Percentiles rank a stretch among this genome's conserved stretches.
Evolutionary conservation across 805 yeast genomes (phyloP).

Genomic region (Komagataella mondaviorum): DNA sequence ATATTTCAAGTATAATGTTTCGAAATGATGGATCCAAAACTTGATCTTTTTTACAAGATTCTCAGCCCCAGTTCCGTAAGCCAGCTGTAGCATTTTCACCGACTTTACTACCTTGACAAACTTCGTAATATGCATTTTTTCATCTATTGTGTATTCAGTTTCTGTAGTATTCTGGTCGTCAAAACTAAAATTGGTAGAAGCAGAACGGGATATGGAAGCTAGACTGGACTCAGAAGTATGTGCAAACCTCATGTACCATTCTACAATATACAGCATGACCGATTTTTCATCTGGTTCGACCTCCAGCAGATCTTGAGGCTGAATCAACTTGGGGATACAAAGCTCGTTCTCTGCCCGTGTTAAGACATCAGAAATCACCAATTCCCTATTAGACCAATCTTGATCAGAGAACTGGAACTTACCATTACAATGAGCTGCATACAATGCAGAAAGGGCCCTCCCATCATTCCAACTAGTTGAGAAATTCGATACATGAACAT

Average conservation of each 20-base stretch:
- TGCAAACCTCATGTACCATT: conserved; percentile 37
- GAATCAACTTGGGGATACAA: conserved; percentile 38
- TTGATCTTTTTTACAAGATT: background rate
- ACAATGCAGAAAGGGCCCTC: conserved; percentile 31
- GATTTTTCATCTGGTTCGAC: conserved; percentile 47
- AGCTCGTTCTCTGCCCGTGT: conserved; percentile 26
- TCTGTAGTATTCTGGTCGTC: background rate
- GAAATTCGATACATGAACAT: conserved; percentile 31
- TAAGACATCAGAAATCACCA: conserved; percentile 23
- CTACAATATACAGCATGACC: conserved; percentile 41
- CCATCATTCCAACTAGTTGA: conserved; percentile 42
- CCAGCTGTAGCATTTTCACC: background rate
- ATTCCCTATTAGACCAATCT: conserved; percentile 13
- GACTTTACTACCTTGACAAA: background rate
- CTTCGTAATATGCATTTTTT: background rate
- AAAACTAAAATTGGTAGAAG: background rate
- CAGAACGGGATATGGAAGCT: background rate
- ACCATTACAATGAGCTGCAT: conserved; percentile 27
- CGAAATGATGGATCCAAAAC: background rate
- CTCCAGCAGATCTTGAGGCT: conserved; percentile 36
- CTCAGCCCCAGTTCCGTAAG: background rate
- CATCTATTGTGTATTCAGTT: background rate
- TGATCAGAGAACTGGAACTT: conserved; percentile 19
- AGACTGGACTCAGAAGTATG: background rate
- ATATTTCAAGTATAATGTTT: background rate